Conservation (phyloP, 495 filamentous ascomycete genomes). For the Stereocaulon alpinum region DNA sequence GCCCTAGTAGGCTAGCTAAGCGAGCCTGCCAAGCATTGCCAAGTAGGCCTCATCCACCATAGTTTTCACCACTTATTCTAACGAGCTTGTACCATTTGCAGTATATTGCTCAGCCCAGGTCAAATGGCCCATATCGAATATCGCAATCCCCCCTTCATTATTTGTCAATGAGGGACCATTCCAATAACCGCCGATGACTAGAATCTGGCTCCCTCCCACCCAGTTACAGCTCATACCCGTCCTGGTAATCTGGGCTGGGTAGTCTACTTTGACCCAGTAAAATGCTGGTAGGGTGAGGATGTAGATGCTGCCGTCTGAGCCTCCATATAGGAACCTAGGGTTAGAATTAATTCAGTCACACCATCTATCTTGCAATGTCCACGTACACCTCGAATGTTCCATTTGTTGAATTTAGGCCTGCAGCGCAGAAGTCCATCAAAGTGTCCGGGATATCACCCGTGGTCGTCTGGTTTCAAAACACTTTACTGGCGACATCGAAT, state of each 20-base stretch:
- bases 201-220: constrained; percentile 16
- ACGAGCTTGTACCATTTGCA: no score
- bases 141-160: neutral
- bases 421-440: neutral
- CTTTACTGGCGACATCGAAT: neutral
- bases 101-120: neutral
- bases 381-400: neutral
- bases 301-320: no score
- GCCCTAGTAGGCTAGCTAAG: no score
- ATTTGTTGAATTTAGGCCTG: neutral
- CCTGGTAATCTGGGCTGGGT: constrained; percentile 1
- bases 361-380: no score
- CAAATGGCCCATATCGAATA: neutral
- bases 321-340: constrained; percentile 10
- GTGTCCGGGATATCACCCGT: neutral
- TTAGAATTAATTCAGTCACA: no score
- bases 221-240: constrained; percentile 5
- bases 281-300: constrained; percentile 40
- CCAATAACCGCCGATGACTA: constrained; percentile 17
- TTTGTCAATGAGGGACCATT: no score
- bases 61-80: no score
- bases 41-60: no score
- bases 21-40: no score
- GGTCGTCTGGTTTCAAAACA: neutral
- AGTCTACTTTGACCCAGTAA: constrained; percentile 28